phyloP scores from a whole-genome alignment of 495 filamentous ascomycete species.

The Penicillium maclennaniae region DNA sequence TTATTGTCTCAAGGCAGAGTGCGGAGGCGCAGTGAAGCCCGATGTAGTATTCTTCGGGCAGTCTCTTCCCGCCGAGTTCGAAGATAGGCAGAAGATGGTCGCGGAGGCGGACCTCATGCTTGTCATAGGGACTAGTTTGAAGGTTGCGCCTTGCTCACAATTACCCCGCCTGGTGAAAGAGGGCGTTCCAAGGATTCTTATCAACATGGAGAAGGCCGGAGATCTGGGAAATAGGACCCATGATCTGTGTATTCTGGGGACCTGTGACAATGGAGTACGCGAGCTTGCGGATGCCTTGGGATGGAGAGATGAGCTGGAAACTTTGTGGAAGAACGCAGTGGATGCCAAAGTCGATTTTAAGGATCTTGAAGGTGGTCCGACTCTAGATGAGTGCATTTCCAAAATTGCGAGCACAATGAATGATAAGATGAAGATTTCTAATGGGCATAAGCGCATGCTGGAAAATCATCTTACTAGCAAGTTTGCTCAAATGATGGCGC shows the following conservation, averaged over 20 bases:
- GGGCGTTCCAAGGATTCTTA: slow-evolving; percentile 63
- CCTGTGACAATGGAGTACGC: slow-evolving; percentile 74
- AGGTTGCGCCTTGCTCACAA: slow-evolving; percentile 74
- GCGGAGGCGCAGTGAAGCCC: slow-evolving; percentile 80
- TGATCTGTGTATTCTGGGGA: slow-evolving; percentile 63
- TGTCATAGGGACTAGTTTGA: slow-evolving; percentile 84
- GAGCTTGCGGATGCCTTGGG: slow-evolving; percentile 70
- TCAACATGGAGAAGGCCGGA: slow-evolving; percentile 77
- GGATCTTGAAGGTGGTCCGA: slow-evolving; percentile 13
- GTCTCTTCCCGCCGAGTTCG: slow-evolving; percentile 62
- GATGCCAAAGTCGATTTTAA: slow-evolving; percentile 15
- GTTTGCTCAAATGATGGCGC: slow-evolving; percentile 8
- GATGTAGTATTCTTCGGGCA: slow-evolving; percentile 95
- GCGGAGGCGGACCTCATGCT: slow-evolving; percentile 67
- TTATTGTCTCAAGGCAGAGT: slow-evolving; percentile 53
- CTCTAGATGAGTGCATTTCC: slow-evolving; percentile 44
- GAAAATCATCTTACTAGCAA: slow-evolving; percentile 24
- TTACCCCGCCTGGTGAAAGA: slow-evolving; percentile 56
- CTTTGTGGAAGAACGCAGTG: slow-evolving; percentile 49
- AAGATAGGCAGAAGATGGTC: slow-evolving; percentile 46
- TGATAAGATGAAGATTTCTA: slow-evolving; percentile 19
- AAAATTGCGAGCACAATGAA: slow-evolving; percentile 26
- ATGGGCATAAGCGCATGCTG: slow-evolving; percentile 29
- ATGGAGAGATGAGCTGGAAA: slow-evolving; percentile 76
- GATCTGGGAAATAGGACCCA: slow-evolving; percentile 60